Evolutionary conservation across 495 filamentous ascomycete genomes (phyloP).

Genomic region (Tuber brumale): DNA sequence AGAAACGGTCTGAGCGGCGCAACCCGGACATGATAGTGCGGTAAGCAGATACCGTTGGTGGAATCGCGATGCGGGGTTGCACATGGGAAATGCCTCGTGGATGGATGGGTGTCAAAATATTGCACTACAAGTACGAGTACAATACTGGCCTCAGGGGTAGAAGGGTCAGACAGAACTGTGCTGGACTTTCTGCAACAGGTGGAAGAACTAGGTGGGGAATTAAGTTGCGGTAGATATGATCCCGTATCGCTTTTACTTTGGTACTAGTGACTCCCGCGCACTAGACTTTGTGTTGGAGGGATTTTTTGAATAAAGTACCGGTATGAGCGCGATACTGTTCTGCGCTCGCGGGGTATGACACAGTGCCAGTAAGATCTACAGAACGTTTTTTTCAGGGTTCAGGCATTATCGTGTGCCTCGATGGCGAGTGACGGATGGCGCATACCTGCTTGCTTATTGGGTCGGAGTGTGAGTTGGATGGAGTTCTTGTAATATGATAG

Average conservation of each 20-base stretch:
- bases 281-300: not conserved
- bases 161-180: not conserved
- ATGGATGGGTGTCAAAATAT: not conserved
- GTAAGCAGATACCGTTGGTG: not conserved
- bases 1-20: constrained; percentile 1
- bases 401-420: not conserved
- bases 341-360: not conserved
- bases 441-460: not conserved
- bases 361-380: not conserved
- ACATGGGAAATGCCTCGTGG: not conserved
- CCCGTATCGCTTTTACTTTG: not conserved
- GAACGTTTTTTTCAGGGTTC: constrained; percentile 1
- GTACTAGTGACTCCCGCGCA: not conserved
- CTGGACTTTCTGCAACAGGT: not conserved
- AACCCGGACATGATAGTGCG: not conserved
- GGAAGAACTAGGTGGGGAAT: not conserved
- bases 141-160: not conserved
- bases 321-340: not conserved
- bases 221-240: not conserved
- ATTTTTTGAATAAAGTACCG: not conserved
- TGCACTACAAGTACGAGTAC: not conserved
- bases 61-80: not conserved
- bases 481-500: not conserved
- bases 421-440: not conserved
- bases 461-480: not conserved